Base-by-base conservation (phyloP, 2,329 filamentous ascomycete species). In the Fusarium sp. region DNA sequence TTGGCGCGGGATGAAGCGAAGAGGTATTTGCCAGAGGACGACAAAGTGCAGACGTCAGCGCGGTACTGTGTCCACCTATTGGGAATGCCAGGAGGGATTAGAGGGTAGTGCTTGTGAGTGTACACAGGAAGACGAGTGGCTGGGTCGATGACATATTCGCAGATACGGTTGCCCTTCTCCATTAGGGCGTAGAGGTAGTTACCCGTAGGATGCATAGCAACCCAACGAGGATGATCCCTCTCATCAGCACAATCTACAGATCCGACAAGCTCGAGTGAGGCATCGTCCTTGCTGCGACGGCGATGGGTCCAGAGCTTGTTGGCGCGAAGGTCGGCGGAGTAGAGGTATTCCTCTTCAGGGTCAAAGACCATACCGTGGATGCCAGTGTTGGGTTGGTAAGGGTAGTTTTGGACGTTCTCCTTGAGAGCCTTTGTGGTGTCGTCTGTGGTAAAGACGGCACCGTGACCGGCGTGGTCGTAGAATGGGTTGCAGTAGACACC, bases 401-500 rank as follows among this genome's bases (percentile, higher is more conserved):
- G 85, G 80, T 90, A 93, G 80, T 93, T 91, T 71, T 94, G 92
- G 51, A 91, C 83, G 77, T 92, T 90, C 50, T 85, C 77, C 27
- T 85, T 82, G 23, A 93, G 84, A n/a, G 81, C 81, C 27, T 91
- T 91, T 6, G 81, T 78, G 11, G 78, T 60, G 1, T 71, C 41
- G 48, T 87, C 84, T 53, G 90, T 87, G 55, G 86, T 84, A 81
- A 93, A 93, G 77, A 97, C 88, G 76, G 94, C 93, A 65, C 93
- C 92, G 77, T 89, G 91, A 69, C 93, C 92, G 40, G 93, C 93
- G 78, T 94, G 87, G 66, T 93, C 88, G 84, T 97, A 97, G 81
- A 97, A 97, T 11, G 93, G 93, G 79, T 96, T 96, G 79, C 92
- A 92, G 81, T 97, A 97, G 67, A 97, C 92, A 73, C 88, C 88